Evolutionary conservation across 768 basidiomycete genomes (phyloP).

Genomic region (Piloderma croceum): DNA sequence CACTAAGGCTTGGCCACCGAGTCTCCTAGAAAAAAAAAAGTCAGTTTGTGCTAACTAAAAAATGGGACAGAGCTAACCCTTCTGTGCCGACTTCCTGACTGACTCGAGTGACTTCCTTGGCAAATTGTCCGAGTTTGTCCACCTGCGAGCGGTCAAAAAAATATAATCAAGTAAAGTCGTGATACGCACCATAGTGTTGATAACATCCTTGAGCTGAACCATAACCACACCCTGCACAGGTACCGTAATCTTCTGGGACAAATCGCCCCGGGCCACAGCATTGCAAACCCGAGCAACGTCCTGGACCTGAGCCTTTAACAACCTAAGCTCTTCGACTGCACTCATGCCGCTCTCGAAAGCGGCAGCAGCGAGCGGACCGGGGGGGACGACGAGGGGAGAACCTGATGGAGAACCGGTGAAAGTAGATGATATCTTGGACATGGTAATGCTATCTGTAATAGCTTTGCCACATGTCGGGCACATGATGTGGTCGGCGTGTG

Average conservation of each 20-base stretch:
- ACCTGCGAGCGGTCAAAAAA: constrained; percentile 34
- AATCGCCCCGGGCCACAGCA: constrained; percentile 69
- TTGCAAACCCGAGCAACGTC: constrained; percentile 77
- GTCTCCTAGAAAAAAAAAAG: constrained; percentile 41
- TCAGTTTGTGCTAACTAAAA: constrained; percentile 31
- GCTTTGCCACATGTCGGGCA: constrained; percentile 55
- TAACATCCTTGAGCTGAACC: constrained; percentile 76
- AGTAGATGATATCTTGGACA: constrained; percentile 10
- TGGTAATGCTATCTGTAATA: constrained; percentile 39
- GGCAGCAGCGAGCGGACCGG: constrained; percentile 37
- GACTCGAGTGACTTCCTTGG: constrained; percentile 85
- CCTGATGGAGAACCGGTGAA: constrained; percentile 21
- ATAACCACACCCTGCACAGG: constrained; percentile 74
- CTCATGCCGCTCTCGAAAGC: constrained; percentile 58
- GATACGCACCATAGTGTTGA: constrained; percentile 54
- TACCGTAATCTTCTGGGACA: constrained; percentile 76
- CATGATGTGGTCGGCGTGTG: constrained; percentile 33
- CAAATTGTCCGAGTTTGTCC: constrained; percentile 76
- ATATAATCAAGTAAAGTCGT: constrained; percentile 1
- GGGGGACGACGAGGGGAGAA: constrained; percentile 14
- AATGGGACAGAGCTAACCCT: constrained; percentile 33
- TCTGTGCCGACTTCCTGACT: constrained; percentile 81
- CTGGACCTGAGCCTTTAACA: constrained; percentile 82
- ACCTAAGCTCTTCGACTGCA: constrained; percentile 69
- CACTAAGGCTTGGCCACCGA: constrained; percentile 83